Conservation (phyloP, 2,329 filamentous ascomycete genomes). For the Beauveria australis region DNA sequence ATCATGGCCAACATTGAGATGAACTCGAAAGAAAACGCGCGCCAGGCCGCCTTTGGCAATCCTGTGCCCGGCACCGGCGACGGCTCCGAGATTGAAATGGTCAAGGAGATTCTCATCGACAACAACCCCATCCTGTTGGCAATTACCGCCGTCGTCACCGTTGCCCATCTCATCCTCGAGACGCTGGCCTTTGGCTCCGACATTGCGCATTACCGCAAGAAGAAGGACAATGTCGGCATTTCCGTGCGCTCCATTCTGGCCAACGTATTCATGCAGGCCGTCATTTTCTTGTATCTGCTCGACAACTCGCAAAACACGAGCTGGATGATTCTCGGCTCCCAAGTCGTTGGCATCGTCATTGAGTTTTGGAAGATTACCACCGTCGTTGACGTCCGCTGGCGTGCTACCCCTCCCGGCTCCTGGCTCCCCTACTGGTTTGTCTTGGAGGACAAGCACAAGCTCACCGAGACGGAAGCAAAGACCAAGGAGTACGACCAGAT, state of each 20-base stretch:
- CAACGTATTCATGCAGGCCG: constrained; percentile 93
- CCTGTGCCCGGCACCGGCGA: constrained; percentile 71
- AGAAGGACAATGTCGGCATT: constrained; percentile 98
- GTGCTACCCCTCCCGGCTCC: constrained; percentile 58
- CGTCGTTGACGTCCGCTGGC: constrained; percentile 78
- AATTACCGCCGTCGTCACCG: constrained; percentile 74
- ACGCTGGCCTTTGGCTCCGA: constrained; percentile 95
- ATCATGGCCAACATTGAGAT: constrained; percentile 78
- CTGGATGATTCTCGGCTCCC: constrained; percentile 96
- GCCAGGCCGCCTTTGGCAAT: constrained; percentile 67
- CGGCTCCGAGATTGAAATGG: constrained; percentile 89
- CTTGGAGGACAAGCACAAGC: constrained; percentile 95
- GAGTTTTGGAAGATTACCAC: constrained; percentile 94
- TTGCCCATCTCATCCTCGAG: constrained; percentile 92
- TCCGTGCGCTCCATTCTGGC: constrained; percentile 92
- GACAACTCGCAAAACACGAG: constrained; percentile 97
- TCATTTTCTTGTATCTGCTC: constrained; percentile 94
- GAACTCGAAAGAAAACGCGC: constrained; percentile 74
- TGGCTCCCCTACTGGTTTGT: constrained; percentile 69
- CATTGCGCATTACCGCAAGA: constrained; percentile 96
- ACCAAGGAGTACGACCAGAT: constrained; percentile 98
- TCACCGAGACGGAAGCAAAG: constrained; percentile 92
- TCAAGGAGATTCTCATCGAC: constrained; percentile 91
- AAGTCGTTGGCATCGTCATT: constrained; percentile 69
- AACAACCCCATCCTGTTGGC: constrained; percentile 86